Percentiles rank a stretch among this genome's conserved stretches.
These are phyloP conservation scores for Ustulina deusta DNA, from an alignment of 2,329 filamentous ascomycete species.

Conservation along the genomic window DNA sequence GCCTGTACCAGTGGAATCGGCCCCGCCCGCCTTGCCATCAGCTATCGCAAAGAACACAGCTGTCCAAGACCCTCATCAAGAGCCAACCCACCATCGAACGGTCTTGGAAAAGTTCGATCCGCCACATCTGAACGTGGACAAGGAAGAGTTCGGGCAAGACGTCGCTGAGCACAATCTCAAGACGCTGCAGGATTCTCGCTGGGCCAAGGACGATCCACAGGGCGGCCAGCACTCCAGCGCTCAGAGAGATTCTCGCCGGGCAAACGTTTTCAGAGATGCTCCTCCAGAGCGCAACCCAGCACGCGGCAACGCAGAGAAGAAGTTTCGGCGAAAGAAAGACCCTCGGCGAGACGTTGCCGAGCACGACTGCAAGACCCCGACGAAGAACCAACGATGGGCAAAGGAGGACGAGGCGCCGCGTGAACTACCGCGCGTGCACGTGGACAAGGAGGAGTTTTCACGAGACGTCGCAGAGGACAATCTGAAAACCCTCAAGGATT, in stretches of 20 bases:
- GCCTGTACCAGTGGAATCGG: not conserved
- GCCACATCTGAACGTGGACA: not conserved
- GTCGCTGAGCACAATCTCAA: not conserved
- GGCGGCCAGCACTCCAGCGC: not conserved
- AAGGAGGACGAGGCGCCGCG: not conserved
- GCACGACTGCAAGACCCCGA: not conserved
- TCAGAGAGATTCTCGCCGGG: too few species aligned
- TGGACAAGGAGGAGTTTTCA: conserved; percentile 13
- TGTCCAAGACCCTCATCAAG: too few species aligned
- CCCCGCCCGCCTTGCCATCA: not conserved
- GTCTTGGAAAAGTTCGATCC: not conserved
- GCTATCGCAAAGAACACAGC: not conserved
- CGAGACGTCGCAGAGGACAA: conserved; percentile 5
- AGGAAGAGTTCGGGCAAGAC: not conserved
- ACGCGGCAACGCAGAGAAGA: not conserved
- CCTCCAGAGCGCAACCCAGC: not conserved
- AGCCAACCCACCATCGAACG: not conserved
- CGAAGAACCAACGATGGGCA: not conserved
- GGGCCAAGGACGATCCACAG: not conserved
- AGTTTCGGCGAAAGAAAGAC: not conserved
- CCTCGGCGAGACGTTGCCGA: not conserved
- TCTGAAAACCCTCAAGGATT: conserved; percentile 20
- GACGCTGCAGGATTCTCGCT: conserved; percentile 5
- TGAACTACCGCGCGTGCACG: not conserved
- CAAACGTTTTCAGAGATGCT: too few species aligned